phyloP scores from a whole-genome alignment of 225 moss, liverwort and hornwort genomes.

The Pleurozium schreberi region DNA sequence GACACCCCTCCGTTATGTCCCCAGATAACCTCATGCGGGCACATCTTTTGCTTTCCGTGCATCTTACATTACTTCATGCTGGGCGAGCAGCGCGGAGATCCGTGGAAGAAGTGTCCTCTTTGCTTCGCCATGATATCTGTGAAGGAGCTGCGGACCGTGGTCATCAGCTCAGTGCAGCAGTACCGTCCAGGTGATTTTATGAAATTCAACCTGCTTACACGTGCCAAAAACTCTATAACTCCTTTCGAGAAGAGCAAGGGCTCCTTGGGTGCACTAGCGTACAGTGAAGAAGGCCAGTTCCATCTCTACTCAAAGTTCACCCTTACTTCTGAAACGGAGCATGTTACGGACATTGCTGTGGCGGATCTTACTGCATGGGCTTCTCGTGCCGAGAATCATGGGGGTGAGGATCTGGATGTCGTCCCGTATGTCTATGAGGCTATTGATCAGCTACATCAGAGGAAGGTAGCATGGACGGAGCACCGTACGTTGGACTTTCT shows the following conservation, averaged over 20 bases:
- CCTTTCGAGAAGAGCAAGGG: constrained; percentile 70
- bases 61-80: constrained; percentile 80
- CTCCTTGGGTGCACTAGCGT: constrained; percentile 63
- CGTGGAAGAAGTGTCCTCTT: constrained; percentile 93
- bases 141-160: constrained; percentile 86
- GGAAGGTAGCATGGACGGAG: constrained; percentile 73
- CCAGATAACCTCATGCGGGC: constrained; percentile 95
- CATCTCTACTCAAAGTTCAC: constrained; percentile 91
- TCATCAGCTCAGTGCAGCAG: constrained; percentile 63
- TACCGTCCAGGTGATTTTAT: constrained; percentile 47
- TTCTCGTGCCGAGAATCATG: constrained; percentile 27
- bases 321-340: constrained; percentile 77
- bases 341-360: constrained; percentile 52
- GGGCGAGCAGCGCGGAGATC: constrained; percentile 64
- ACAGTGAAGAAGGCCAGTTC: constrained; percentile 72
- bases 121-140: constrained; percentile 92
- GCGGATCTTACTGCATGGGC: constrained; percentile 65
- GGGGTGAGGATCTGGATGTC: constrained; percentile 73
- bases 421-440: constrained; percentile 70
- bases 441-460: constrained; percentile 70
- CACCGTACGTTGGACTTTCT: constrained; percentile 74
- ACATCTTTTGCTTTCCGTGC: constrained; percentile 94
- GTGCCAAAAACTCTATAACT: constrained; percentile 80
- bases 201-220: constrained; percentile 66
- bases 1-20: constrained; percentile 80